Evolutionary conservation across 2,329 filamentous ascomycete species (phyloP).

Genomic region (Verticillium nubilum): DNA sequence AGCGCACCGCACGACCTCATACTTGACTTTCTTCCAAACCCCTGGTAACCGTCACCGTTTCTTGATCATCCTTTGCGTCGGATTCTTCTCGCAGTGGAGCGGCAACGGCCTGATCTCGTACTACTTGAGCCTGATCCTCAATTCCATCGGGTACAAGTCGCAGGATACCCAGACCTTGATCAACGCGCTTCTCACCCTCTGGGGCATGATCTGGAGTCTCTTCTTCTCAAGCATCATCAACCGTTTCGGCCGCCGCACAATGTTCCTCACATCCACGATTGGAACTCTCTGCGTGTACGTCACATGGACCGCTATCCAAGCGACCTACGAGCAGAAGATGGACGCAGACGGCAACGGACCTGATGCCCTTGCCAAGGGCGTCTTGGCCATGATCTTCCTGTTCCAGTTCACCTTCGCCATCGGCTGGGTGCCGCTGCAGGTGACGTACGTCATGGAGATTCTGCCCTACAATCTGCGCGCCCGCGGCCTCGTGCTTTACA

Average conservation of each 20-base stretch:
- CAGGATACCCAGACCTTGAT: slow-evolving; percentile 22
- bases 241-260: slow-evolving; percentile 9
- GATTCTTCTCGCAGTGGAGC: background rate
- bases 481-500: slow-evolving; percentile 23
- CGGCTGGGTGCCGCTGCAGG: slow-evolving; percentile 32
- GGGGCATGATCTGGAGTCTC: slow-evolving; percentile 8
- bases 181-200: slow-evolving; percentile 19
- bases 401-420: slow-evolving; percentile 26
- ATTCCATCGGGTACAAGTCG: slow-evolving; percentile 21
- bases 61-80: background rate
- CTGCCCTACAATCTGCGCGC: slow-evolving; percentile 30
- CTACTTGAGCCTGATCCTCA: slow-evolving; percentile 29
- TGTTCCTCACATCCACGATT: slow-evolving; percentile 25
- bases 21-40: slow-evolving; percentile 14
- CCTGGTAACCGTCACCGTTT: slow-evolving; percentile 12
- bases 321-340: background rate
- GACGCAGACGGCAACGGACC: background rate
- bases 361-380: slow-evolving; percentile 4
- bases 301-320: slow-evolving; percentile 10
- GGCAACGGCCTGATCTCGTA: slow-evolving; percentile 21
- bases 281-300: slow-evolving; percentile 13
- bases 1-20: slow-evolving; percentile 10
- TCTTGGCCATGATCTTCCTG: slow-evolving; percentile 27
- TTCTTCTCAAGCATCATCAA: slow-evolving; percentile 25
- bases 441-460: slow-evolving; percentile 39